Conservation (phyloP, 305 asterid species). For the Fraxinus baroniana region DNA sequence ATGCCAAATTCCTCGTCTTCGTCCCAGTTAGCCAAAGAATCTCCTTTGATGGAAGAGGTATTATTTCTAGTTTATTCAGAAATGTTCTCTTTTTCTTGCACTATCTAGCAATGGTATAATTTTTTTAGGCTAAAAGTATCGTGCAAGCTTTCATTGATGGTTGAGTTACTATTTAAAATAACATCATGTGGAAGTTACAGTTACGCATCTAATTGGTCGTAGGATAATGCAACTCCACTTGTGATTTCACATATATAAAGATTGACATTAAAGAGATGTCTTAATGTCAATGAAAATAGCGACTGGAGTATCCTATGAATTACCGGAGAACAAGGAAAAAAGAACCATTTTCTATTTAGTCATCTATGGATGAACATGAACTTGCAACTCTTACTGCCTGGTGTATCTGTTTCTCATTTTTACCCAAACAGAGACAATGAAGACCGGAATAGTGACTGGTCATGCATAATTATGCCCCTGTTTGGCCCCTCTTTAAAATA, state of each 20-base stretch:
- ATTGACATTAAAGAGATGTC: not conserved
- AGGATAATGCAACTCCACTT: not conserved
- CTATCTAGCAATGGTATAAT: not conserved
- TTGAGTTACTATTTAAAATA: not conserved
- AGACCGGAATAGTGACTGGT: not conserved
- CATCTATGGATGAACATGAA: not conserved
- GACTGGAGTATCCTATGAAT: not conserved
- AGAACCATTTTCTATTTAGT: not conserved
- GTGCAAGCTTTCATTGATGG: not conserved
- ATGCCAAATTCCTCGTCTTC: constrained; percentile 75
- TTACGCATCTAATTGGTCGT: not conserved
- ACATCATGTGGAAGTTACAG: not conserved
- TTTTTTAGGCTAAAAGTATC: not conserved
- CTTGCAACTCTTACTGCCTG: not conserved
- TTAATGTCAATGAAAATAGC: not conserved
- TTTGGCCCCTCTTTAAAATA: not conserved
- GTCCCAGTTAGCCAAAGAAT: constrained; percentile 70
- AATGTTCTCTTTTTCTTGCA: not conserved
- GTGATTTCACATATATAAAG: not conserved
- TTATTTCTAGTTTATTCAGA: not conserved
- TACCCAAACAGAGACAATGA: not conserved
- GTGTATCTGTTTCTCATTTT: not conserved
- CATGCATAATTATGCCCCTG: not conserved
- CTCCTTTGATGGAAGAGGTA: constrained; percentile 86
- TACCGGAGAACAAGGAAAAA: not conserved